A percentile compares a stretch with the other conserved stretches of the same genome.
phyloP scores from a whole-genome alignment of 2,329 filamentous ascomycete genomes.

The Parafenestella ontariensis region DNA sequence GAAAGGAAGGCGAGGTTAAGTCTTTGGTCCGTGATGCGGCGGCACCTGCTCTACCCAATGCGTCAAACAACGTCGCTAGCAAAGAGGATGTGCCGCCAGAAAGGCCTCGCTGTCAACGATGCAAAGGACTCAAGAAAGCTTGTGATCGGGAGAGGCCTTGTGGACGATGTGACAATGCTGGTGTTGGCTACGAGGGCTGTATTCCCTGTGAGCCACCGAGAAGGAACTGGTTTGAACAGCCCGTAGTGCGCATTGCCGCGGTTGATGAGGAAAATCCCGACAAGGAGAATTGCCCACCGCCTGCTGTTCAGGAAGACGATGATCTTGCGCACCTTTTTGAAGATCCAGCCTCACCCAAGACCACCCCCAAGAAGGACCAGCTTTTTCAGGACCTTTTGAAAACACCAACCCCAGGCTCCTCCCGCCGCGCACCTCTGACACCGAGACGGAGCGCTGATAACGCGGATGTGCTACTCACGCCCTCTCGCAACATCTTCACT shows the following conservation, averaged over 20 bases:
- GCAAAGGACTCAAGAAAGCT: slow-evolving; percentile 29
- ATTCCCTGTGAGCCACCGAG: slow-evolving; percentile 25
- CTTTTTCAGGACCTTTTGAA: slow-evolving; percentile 56
- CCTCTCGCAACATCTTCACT: slow-evolving; percentile 48
- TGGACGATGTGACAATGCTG: slow-evolving; percentile 27
- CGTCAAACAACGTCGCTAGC: slow-evolving; percentile 9
- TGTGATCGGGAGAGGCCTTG: slow-evolving; percentile 39
- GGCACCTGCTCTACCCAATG: slow-evolving; percentile 8
- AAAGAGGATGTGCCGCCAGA: slow-evolving; percentile 22
- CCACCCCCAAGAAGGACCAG: slow-evolving; percentile 65
- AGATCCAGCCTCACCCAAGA: slow-evolving; percentile 65
- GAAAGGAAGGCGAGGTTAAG: slow-evolving; percentile 69
- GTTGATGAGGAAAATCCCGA: slow-evolving; percentile 48
- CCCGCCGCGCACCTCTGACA: slow-evolving; percentile 45
- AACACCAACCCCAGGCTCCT: slow-evolving; percentile 53
- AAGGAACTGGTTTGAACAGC: slow-evolving; percentile 25
- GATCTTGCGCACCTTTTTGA: slow-evolving; percentile 72
- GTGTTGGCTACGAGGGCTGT: slow-evolving; percentile 29
- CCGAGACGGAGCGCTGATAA: slow-evolving; percentile 36
- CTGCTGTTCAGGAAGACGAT: slow-evolving; percentile 51
- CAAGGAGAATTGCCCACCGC: slow-evolving; percentile 64
- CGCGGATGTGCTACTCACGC: slow-evolving; percentile 20
- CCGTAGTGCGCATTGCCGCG: slow-evolving; percentile 15
- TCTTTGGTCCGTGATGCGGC: slow-evolving; percentile 61
- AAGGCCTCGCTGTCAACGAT: slow-evolving; percentile 33